Conservation (phyloP, 2,329 filamentous ascomycete species). For the Drechslerella coelobrocha region DNA sequence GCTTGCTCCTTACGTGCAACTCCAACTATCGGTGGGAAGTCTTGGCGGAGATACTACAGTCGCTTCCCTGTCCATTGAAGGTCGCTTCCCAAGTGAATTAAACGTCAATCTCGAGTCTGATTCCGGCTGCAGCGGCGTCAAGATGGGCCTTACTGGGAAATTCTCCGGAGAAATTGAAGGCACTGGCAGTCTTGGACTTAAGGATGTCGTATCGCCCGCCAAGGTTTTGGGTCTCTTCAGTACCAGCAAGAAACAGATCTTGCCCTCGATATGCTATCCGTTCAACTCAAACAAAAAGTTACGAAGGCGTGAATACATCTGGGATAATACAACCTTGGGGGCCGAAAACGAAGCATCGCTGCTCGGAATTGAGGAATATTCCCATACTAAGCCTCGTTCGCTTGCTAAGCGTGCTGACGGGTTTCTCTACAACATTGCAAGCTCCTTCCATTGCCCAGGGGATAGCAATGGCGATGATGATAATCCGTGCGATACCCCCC, state of each 20-base stretch:
- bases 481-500: conserved; percentile 19
- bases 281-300: conserved; percentile 31
- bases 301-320: conserved; percentile 36
- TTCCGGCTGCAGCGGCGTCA: conserved; percentile 30
- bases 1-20: conserved; percentile 33
- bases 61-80: conserved; percentile 32
- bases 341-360: conserved; percentile 33
- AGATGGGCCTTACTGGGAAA: conserved; percentile 28
- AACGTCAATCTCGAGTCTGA: conserved; percentile 24
- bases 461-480: conserved; percentile 8
- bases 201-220: conserved; percentile 26
- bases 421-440: conserved; percentile 22
- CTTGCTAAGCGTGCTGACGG: conserved; percentile 32
- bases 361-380: conserved; percentile 23
- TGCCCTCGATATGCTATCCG: conserved; percentile 7
- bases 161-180: conserved; percentile 39
- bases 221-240: conserved; percentile 34
- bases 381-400: conserved; percentile 28
- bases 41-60: conserved; percentile 22
- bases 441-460: conserved; percentile 20
- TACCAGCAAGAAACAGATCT: conserved; percentile 23
- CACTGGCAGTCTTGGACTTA: conserved; percentile 19
- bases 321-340: conserved; percentile 41
- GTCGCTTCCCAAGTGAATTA: conserved; percentile 31
- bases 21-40: conserved; percentile 32